Evolutionary conservation across 2,329 filamentous ascomycete genomes (phyloP).

Genomic region (Coniochaeta sp.): DNA sequence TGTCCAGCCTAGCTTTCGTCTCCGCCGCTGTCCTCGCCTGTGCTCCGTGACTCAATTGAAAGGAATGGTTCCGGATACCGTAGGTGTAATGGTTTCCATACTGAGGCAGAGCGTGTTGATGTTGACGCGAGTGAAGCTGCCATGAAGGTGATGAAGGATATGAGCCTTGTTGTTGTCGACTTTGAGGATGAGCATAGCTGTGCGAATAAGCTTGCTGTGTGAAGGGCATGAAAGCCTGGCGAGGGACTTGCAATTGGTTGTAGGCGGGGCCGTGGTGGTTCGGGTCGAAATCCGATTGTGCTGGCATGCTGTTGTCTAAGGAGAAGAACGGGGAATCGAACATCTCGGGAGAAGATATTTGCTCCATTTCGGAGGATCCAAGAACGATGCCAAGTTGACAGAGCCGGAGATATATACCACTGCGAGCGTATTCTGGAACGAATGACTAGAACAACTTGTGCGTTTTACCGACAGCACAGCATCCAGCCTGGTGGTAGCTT

Average conservation of each 20-base stretch:
- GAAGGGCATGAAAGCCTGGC: background rate
- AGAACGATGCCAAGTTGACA: background rate
- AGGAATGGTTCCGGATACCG: background rate
- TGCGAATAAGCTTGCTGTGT: background rate
- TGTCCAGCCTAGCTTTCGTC: slow-evolving; percentile 47
- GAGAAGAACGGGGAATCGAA: background rate
- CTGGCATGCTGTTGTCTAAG: slow-evolving; percentile 1
- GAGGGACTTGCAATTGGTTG: background rate
- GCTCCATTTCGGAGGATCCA: background rate
- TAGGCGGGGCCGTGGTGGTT: background rate
- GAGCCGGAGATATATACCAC: background rate
- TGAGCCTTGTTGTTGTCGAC: background rate
- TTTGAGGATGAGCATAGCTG: background rate
- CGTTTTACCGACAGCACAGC: background rate
- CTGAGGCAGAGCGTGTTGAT: background rate
- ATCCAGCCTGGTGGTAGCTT: background rate
- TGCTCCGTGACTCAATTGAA: background rate
- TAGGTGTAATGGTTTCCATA: background rate
- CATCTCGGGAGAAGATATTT: background rate
- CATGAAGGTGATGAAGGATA: background rate
- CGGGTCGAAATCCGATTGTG: background rate
- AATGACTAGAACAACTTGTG: background rate
- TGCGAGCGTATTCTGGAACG: background rate
- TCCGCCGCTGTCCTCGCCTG: slow-evolving; percentile 16
- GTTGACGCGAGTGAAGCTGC: background rate